Evolutionary conservation across 495 filamentous ascomycete genomes (phyloP).

Genomic region (Bacidia rubella): DNA sequence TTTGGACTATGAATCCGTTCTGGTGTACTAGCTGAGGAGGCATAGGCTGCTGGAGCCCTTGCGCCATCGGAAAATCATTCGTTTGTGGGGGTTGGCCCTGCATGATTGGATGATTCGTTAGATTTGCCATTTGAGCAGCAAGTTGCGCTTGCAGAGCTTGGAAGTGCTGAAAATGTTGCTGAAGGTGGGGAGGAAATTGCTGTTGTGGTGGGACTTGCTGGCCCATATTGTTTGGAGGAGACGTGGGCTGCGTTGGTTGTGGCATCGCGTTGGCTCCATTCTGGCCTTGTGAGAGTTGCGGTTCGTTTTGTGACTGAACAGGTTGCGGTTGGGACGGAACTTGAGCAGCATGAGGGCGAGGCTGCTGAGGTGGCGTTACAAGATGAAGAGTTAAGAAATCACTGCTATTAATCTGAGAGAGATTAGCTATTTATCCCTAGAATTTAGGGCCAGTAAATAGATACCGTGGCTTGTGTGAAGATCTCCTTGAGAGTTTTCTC

Average conservation of each 20-base stretch:
- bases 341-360: not conserved
- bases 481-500: conserved; percentile 41
- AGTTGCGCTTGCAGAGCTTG: conserved; percentile 3
- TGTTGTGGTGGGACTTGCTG: not conserved
- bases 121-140: not conserved
- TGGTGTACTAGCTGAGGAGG: not conserved
- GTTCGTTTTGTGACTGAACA: not conserved
- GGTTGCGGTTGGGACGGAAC: not conserved
- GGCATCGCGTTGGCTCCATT: not conserved
- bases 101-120: not conserved
- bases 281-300: not conserved
- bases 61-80: not conserved
- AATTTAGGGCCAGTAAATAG: conserved; percentile 17
- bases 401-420: conserved; percentile 29
- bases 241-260: conserved; percentile 8
- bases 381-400: conserved; percentile 47
- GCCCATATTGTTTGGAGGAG: not conserved
- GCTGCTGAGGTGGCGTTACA: conserved; percentile 33
- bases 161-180: conserved; percentile 3
- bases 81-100: not conserved
- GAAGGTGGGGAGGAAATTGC: conserved; percentile 11
- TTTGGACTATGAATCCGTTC: not conserved
- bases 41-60: not conserved
- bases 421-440: not conserved
- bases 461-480: conserved; percentile 43